phyloP scores from a whole-genome alignment of 345 rosid genomes.

The Corchorus olitorius region DNA sequence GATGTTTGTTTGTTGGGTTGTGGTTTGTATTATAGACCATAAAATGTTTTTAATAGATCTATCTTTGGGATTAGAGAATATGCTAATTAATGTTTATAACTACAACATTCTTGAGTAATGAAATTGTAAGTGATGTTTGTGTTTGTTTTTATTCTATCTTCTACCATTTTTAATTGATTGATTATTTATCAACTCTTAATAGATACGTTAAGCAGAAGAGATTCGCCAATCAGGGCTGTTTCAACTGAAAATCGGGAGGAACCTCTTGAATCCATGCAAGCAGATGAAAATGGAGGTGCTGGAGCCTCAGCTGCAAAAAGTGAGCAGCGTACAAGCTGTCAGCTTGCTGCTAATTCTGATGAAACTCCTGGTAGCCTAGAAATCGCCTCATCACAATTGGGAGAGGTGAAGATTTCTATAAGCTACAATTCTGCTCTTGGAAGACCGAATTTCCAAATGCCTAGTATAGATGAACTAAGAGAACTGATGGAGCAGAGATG shows the following conservation, averaged over 20 bases:
- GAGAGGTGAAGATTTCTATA: conserved; percentile 86
- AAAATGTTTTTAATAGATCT: not conserved
- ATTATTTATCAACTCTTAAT: conserved; percentile 3
- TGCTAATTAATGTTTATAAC: not conserved
- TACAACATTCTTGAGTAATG: not conserved
- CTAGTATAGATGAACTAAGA: conserved; percentile 69
- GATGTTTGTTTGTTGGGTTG: no score
- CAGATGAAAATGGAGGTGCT: conserved; percentile 25
- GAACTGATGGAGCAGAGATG: conserved; percentile 74
- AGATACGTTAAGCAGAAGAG: conserved; percentile 36
- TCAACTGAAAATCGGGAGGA: conserved; percentile 35
- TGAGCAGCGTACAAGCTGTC: conserved; percentile 22
- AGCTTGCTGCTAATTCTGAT: conserved; percentile 33
- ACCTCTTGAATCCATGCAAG: conserved; percentile 24
- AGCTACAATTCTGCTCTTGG: conserved; percentile 63
- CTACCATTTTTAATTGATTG: not conserved
- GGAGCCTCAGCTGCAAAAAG: conserved; percentile 27
- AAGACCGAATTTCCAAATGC: conserved; percentile 56
- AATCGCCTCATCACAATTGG: conserved; percentile 70
- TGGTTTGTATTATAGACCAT: not conserved
- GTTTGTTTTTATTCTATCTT: conserved; percentile 21
- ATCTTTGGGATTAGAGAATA: not conserved
- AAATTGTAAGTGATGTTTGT: not conserved
- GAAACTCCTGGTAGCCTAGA: conserved; percentile 48
- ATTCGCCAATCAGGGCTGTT: conserved; percentile 30